Evolutionary conservation across 208 protist genomes (phyloP), one percentile per base, ranked within the genome.

Genomic region (Wallacemonas rigidus): DNA sequence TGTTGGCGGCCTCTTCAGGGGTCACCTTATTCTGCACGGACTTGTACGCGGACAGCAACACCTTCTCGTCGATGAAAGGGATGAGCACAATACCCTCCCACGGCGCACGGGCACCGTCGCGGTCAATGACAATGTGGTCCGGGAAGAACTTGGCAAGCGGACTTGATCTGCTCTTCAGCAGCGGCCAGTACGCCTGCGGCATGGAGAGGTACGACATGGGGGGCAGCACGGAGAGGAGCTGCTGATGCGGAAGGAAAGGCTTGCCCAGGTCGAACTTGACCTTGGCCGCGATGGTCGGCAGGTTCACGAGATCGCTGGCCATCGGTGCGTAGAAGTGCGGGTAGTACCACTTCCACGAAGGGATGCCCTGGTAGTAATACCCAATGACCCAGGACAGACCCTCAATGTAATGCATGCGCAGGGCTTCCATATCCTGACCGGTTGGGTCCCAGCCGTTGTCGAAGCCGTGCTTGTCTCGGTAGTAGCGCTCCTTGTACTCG

Each of bases 151-250:
- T 90, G 26, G 76, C 81, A n/a, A 97, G 78, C 38, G 88, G 91
- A 75, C 87, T 93, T 35, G 75, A 81, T 35, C 79, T 74, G 67
- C 81, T 90, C 40, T 72, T 67, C 44, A 94, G 81, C 55, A 97
- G 77, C n/a, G 89, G 85, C 89, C 90, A 95, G 82, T 95, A 97
- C 53, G 90, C 89, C 68, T 83, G 83, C 12, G 94, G 92, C 61
- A 97, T 89, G 53, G 80, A 95, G 65, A 89, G 81, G 82, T 96
- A 96, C 39, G 91, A 97, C 87, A 94, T 90, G 12, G 95, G 89
- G 44, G 98, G 98, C n/a, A 99, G 79, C 54, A 99, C 99, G 43
- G 95, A 91, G 63, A 99, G 92, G 47, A 99, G 91, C 92, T 99
- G 99, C 80, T 97, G 90, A 72, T 96, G 91, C 1, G 92, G 94